phyloP scores from a whole-genome alignment of 2,329 filamentous ascomycete species.

The Colletotrichum euphorbiae region DNA sequence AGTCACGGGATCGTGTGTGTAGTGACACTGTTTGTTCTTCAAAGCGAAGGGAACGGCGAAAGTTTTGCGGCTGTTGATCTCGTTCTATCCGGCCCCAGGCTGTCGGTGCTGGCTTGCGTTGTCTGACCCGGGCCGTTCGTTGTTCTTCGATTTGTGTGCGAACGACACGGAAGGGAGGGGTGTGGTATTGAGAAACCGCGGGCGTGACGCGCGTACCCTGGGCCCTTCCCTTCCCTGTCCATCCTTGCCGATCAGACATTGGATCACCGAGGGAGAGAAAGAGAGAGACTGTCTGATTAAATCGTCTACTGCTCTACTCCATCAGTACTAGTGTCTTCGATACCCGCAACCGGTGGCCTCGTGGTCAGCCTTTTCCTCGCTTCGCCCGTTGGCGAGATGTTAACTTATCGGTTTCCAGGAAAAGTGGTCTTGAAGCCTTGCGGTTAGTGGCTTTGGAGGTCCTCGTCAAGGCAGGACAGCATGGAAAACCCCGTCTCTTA shows the following conservation, averaged over 20 bases:
- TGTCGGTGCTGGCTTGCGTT: conserved; percentile 26
- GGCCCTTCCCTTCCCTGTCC: conserved; percentile 23
- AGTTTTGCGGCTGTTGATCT: conserved; percentile 11
- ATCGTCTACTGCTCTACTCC: not conserved
- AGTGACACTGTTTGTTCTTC: not conserved
- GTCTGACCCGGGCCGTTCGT: conserved; percentile 33
- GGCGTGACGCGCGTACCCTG: conserved; percentile 39
- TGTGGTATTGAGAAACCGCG: conserved; percentile 11
- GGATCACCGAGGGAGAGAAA: not conserved
- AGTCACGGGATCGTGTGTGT: not conserved
- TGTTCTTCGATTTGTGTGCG: conserved; percentile 17
- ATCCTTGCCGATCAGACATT: conserved; percentile 41
- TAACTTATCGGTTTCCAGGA: conserved; percentile 5
- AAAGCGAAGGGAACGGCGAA: conserved; percentile 1
- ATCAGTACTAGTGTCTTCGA: not conserved
- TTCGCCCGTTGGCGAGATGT: conserved; percentile 15
- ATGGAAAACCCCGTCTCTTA: not conserved
- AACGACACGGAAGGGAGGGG: conserved; percentile 5
- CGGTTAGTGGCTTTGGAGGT: too few species aligned
- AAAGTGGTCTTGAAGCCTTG: not conserved
- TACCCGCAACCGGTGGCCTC: conserved; percentile 12
- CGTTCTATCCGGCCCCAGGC: not conserved
- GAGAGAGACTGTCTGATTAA: conserved; percentile 1
- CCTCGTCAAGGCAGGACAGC: not conserved
- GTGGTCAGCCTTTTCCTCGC: conserved; percentile 7